These are phyloP conservation scores for Ophiocordyceps camponoti-floridani DNA, from an alignment of 2,329 filamentous ascomycete genomes.

Conservation along the genomic window DNA sequence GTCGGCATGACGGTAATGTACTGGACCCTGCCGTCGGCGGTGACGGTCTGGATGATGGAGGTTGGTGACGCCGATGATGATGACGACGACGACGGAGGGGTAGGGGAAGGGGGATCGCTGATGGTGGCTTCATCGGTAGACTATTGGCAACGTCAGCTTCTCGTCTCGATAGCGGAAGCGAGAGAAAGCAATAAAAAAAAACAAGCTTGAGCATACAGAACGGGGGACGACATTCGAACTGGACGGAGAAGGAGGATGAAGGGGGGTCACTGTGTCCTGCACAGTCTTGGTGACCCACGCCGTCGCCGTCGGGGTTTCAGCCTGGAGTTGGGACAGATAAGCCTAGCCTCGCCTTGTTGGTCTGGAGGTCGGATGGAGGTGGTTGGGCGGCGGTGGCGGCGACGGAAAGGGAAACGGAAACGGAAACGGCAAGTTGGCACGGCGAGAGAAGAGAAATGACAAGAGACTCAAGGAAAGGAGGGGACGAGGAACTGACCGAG, in stretches of 20 bases:
- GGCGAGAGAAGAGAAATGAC: background rate
- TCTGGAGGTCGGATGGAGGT: background rate
- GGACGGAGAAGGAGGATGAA: constrained; percentile 9
- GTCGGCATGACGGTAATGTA: constrained; percentile 37
- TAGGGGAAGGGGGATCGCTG: background rate
- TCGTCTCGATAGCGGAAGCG: background rate
- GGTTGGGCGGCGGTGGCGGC: background rate
- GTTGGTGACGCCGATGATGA: constrained; percentile 3
- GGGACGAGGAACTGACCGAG: too few relatives aligned
- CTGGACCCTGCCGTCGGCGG: constrained; percentile 30
- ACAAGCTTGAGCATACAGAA: constrained; percentile 17
- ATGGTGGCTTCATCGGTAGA: background rate
- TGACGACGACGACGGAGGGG: background rate
- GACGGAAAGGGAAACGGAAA: background rate
- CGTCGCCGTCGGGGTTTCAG: constrained; percentile 10
- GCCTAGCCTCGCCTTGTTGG: constrained; percentile 3
- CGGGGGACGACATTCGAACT: constrained; percentile 5
- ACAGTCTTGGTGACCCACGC: constrained; percentile 16
- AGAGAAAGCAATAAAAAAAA: constrained; percentile 2
- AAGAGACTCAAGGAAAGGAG: too few relatives aligned
- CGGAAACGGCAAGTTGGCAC: background rate
- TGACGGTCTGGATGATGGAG: constrained; percentile 32
- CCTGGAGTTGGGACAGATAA: constrained; percentile 12
- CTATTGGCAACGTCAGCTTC: background rate
- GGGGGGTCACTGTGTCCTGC: constrained; percentile 13